phyloP scores from a whole-genome alignment of 2,329 filamentous ascomycete species.

The Aspergillus cejpii region DNA sequence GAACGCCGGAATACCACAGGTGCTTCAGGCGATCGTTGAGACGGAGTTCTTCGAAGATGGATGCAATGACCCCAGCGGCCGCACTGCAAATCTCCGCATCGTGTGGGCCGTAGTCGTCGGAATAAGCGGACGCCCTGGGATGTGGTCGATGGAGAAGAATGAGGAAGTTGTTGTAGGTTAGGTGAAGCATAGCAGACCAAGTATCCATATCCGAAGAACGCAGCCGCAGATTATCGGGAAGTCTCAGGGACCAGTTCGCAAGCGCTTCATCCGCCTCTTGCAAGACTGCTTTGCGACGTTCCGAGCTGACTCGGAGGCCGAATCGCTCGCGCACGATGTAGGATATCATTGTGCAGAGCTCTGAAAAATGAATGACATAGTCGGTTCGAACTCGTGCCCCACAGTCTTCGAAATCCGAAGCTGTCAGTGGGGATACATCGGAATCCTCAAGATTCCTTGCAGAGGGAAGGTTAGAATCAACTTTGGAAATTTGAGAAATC shows the following conservation, averaged over 20 bases:
- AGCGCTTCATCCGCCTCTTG: conserved; percentile 39
- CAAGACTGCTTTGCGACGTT: conserved; percentile 38
- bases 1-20: conserved; percentile 42
- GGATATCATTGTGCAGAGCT: conserved; percentile 47
- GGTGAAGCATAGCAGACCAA: conserved; percentile 41
- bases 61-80: conserved; percentile 41
- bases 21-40: conserved; percentile 39
- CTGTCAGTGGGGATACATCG: conserved; percentile 43
- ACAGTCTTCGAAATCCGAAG: conserved; percentile 45
- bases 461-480: neutral
- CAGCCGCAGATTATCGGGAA: conserved; percentile 38
- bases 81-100: conserved; percentile 44
- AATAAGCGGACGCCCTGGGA: conserved; percentile 39
- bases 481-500: neutral
- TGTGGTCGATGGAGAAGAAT: conserved; percentile 43
- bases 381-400: conserved; percentile 41
- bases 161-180: conserved; percentile 43
- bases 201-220: conserved; percentile 39
- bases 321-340: conserved; percentile 41
- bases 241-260: conserved; percentile 39
- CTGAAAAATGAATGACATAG: conserved; percentile 45
- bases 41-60: conserved; percentile 42
- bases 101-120: conserved; percentile 41
- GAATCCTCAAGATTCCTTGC: conserved; percentile 46
- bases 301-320: conserved; percentile 35